Base-by-base conservation (phyloP, 345 rosid species). In the Geranium rotundifolium region DNA sequence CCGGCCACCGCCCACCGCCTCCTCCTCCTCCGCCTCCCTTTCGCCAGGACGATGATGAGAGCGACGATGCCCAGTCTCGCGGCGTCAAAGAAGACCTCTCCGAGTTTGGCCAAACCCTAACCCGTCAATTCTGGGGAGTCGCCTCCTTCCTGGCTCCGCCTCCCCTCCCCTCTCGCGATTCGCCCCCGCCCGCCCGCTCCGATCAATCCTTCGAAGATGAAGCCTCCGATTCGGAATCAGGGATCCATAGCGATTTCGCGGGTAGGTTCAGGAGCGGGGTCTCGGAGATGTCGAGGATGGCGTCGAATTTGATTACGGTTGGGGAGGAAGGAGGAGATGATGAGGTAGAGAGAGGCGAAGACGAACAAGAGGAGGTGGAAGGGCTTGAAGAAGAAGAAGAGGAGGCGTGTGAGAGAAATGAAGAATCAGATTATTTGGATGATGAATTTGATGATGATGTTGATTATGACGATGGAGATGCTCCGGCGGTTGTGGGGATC, bases 71-170 rank as follows among this genome's bases (percentile, higher is more conserved):
- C 55, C 77, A 75, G 39, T 75, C 81, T 5, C 88, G 91, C 54
- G 95, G 99, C 69, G 88, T 92, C n/a, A 89, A 82, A 74, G 97
- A 87, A 75, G 99, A 89, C 65, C 81, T 92, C 23, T 73, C 87
- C 7, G 97, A 92, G 56, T 82, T 89, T 17, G 84, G 65, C 27
- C 82, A 87, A 68, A 74, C 95, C 76, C 74, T 92, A 52, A 76
- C 85, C 19, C 83, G 85, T 18, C 97, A 87, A 75, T 64, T 92
- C 17, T 87, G 95, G 95, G 99, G 95, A 1, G 96, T 89, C n/a
- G 96, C 99, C 41, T 81, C 91, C 20, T 86, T 92, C 70, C 88
- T 92, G 17, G 95, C 89, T 7, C 95, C 87, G 31, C 87, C 88
- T 34, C 52, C 52, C 14, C 4, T 4, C 7, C 2, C 41, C 81